phyloP scores from a whole-genome alignment of 1,284 basidiomycete genomes.

The Ustilago bromivora region DNA sequence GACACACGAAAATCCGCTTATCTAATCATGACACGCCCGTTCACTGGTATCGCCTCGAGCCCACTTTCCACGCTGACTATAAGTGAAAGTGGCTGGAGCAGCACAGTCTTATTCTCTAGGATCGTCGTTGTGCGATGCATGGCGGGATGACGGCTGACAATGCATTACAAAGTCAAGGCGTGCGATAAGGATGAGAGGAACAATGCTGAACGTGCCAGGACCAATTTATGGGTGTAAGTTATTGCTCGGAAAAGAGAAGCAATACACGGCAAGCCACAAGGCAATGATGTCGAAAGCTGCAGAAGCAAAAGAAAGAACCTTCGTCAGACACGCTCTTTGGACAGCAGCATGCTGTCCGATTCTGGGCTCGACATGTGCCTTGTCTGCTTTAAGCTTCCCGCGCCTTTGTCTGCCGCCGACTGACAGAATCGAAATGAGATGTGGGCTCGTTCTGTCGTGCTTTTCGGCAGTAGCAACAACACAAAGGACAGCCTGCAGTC shows the following conservation, averaged over 20 bases:
- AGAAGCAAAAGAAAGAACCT: constrained; percentile 16
- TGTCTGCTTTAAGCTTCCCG: constrained; percentile 6
- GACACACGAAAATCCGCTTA: not conserved
- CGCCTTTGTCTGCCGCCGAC: constrained; percentile 1
- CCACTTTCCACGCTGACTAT: not conserved
- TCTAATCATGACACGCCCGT: not conserved
- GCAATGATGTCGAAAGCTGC: constrained; percentile 2
- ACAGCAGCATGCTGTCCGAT: not conserved
- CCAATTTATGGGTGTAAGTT: not conserved
- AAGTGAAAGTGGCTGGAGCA: not conserved
- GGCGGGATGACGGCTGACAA: not conserved
- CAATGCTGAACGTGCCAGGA: not conserved
- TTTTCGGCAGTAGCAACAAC: constrained; percentile 1
- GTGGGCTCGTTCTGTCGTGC: constrained; percentile 7
- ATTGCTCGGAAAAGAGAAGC: not conserved
- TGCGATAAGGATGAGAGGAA: not conserved
- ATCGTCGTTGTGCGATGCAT: not conserved
- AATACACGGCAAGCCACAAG: constrained; percentile 22
- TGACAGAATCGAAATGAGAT: not conserved
- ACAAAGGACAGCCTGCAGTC: not conserved
- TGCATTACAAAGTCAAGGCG: not conserved
- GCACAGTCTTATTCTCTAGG: not conserved
- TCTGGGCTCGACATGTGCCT: constrained; percentile 7
- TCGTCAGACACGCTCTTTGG: constrained; percentile 1
- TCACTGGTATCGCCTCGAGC: not conserved